Evolutionary conservation across 1,284 basidiomycete species (phyloP).

Genomic region (Ceratorhiza oryzae-sativae): DNA sequence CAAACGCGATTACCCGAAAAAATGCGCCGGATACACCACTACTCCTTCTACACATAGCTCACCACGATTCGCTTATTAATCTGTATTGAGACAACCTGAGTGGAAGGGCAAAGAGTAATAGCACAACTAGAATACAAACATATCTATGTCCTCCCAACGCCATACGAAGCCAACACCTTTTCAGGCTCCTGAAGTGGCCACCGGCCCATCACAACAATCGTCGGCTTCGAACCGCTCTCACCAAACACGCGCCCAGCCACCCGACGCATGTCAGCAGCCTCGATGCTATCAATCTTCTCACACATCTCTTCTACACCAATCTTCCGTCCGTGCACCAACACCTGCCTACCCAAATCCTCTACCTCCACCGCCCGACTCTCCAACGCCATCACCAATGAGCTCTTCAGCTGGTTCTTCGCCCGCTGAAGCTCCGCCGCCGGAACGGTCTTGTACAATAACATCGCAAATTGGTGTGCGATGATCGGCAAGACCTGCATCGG

Average conservation of each 20-base stretch:
- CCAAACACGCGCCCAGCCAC: constrained; percentile 80
- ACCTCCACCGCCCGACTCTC: constrained; percentile 92
- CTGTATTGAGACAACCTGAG: constrained; percentile 4
- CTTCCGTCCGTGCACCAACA: constrained; percentile 89
- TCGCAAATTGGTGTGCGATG: constrained; percentile 82
- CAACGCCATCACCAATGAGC: constrained; percentile 92
- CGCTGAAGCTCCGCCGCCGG: constrained; percentile 76
- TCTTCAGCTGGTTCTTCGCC: constrained; percentile 97
- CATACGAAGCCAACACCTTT: constrained; percentile 69
- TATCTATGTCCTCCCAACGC: constrained; percentile 57
- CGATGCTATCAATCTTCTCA: constrained; percentile 84
- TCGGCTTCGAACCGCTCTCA: constrained; percentile 62
- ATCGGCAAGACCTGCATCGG: constrained; percentile 80
- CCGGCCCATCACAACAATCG: constrained; percentile 75
- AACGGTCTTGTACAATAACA: constrained; percentile 71
- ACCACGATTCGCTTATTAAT: background rate
- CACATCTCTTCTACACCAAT: constrained; percentile 93
- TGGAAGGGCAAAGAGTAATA: background rate
- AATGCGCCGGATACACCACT: background rate
- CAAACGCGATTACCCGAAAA: background rate
- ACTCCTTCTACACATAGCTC: background rate
- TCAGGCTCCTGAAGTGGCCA: constrained; percentile 71
- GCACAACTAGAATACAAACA: constrained; percentile 43
- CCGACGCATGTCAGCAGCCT: constrained; percentile 69
- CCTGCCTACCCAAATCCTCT: constrained; percentile 86